These are phyloP conservation scores for Calonectria hongkongensis DNA, from an alignment of 2,329 filamentous ascomycete species.

Conservation along the genomic window DNA sequence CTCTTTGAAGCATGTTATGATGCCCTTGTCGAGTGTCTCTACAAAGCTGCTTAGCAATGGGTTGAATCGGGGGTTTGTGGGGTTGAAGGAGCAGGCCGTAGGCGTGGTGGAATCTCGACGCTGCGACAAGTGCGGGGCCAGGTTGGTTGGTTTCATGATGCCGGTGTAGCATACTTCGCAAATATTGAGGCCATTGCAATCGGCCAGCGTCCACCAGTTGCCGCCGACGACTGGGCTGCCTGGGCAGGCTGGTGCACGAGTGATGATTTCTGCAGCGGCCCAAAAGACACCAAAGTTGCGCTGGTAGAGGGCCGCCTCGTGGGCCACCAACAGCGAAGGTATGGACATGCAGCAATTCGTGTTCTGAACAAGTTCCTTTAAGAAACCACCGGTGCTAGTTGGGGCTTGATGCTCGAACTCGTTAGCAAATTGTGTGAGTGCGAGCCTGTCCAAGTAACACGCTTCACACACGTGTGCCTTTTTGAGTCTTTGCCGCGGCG, in stretches of 20 bases:
- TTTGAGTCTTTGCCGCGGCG: no score
- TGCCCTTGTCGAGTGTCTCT: neutral
- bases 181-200: neutral
- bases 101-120: neutral
- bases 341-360: neutral
- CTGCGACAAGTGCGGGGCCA: neutral
- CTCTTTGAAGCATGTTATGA: neutral
- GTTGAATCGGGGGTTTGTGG: neutral
- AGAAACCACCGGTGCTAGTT: neutral
- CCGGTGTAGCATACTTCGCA: neutral
- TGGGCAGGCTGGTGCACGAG: neutral
- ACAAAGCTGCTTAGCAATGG: neutral
- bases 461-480: no score
- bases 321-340: neutral
- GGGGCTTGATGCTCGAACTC: neutral
- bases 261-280: neutral
- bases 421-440: no score
- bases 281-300: neutral
- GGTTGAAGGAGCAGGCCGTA: neutral
- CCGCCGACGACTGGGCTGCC: neutral
- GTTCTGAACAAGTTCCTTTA: neutral
- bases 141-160: neutral
- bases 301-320: neutral
- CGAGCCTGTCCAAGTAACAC: no score
- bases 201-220: neutral